phyloP scores from a whole-genome alignment of 1,284 basidiomycete genomes.

The Inonotus obliquus region DNA sequence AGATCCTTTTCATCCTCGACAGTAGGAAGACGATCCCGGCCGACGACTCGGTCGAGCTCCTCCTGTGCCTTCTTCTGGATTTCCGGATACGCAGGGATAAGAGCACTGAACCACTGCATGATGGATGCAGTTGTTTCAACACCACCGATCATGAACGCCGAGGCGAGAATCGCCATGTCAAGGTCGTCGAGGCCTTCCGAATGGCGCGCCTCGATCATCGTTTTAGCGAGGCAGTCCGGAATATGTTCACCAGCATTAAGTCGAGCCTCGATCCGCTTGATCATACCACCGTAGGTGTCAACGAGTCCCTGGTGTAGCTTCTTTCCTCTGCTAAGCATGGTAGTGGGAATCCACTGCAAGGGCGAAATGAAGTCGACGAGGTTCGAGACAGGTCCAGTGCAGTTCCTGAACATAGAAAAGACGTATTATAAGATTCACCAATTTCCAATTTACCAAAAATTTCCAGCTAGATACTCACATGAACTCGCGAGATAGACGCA shows the following conservation, averaged over 20 bases:
- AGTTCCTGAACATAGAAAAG: conserved; percentile 23
- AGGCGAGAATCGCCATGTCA: conserved; percentile 36
- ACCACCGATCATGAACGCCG: conserved; percentile 40
- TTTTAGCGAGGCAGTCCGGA: conserved; percentile 37
- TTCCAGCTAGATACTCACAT: conserved; percentile 24
- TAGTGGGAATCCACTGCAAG: conserved; percentile 35
- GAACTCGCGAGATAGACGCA: conserved; percentile 33
- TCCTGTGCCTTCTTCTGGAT: conserved; percentile 26
- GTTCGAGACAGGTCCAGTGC: conserved; percentile 36
- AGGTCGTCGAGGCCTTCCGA: conserved; percentile 34
- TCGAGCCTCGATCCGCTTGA: conserved; percentile 30
- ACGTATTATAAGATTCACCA: conserved; percentile 12
- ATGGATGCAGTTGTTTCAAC: conserved; percentile 31
- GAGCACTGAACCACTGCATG: conserved; percentile 30
- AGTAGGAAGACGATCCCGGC: conserved; percentile 23
- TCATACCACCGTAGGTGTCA: conserved; percentile 34
- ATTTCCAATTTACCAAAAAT: not conserved
- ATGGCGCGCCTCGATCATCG: conserved; percentile 31
- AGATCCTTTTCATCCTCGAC: conserved; percentile 23
- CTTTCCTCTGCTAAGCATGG: conserved; percentile 28
- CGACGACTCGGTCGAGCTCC: conserved; percentile 28
- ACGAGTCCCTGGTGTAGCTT: conserved; percentile 34
- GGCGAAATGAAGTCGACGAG: conserved; percentile 35
- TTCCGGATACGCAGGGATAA: conserved; percentile 27
- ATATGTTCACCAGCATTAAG: conserved; percentile 32